Percentiles rank a stretch among this genome's conserved stretches.
These are phyloP conservation scores for Penicillium janthinellum DNA, from an alignment of 2,329 filamentous ascomycete genomes.

Conservation along the genomic window DNA sequence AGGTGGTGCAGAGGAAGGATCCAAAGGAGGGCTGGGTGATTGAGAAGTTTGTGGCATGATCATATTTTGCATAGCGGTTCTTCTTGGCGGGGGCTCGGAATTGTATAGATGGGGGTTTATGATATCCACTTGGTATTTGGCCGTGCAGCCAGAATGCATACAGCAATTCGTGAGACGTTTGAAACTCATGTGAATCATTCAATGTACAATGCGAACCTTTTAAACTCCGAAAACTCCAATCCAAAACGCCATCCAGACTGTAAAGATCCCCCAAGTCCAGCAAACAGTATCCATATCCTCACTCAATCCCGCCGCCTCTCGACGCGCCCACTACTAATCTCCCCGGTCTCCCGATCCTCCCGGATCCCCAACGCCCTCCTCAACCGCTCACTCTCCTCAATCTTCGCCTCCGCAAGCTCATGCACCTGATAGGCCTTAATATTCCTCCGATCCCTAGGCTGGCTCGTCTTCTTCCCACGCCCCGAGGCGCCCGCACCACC, in stretches of 20 bases:
- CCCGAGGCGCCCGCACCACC: constrained; percentile 9
- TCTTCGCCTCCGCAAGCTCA: constrained; percentile 93
- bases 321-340: constrained; percentile 44
- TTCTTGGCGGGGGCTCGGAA: background rate
- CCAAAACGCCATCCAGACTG: constrained; percentile 1
- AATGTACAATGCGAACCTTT: background rate
- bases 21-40: constrained; percentile 74
- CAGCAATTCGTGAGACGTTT: background rate
- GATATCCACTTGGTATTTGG: constrained; percentile 22
- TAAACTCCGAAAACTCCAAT: constrained; percentile 3
- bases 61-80: background rate
- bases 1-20: constrained; percentile 77
- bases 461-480: constrained; percentile 24
- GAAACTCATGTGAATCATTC: background rate
- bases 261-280: background rate
- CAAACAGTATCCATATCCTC: background rate
- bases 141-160: background rate
- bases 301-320: constrained; percentile 23
- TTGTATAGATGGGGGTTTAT: constrained; percentile 25
- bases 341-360: constrained; percentile 82
- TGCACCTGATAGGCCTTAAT: constrained; percentile 94
- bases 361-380: constrained; percentile 84
- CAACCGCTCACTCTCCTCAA: constrained; percentile 88
- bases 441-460: constrained; percentile 44
- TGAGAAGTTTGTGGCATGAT: constrained; percentile 52